These are phyloP conservation scores for Tremella yokohamensis DNA, from an alignment of 768 basidiomycete genomes.

Conservation along the genomic window DNA sequence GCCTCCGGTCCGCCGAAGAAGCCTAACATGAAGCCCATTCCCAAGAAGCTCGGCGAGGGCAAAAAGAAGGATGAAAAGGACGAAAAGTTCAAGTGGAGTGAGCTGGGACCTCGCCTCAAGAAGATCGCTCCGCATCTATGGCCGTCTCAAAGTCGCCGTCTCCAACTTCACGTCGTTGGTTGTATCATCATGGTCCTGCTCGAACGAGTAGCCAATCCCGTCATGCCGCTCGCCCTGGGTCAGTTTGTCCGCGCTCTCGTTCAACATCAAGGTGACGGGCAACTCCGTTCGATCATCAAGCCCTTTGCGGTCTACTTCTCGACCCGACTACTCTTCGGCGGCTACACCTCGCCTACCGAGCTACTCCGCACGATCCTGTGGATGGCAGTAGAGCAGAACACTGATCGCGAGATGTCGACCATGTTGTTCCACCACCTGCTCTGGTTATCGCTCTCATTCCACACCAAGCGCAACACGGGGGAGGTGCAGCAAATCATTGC, in stretches of 20 bases:
- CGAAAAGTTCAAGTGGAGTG: slow-evolving; percentile 61
- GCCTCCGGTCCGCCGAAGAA: slow-evolving; percentile 57
- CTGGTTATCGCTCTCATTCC: slow-evolving; percentile 79
- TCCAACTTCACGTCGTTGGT: slow-evolving; percentile 68
- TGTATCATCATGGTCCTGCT: slow-evolving; percentile 69
- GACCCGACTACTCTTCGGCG: slow-evolving; percentile 72
- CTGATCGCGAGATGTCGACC: slow-evolving; percentile 81
- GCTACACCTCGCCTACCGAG: slow-evolving; percentile 61
- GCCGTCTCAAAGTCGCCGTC: slow-evolving; percentile 64
- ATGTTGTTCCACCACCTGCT: slow-evolving; percentile 82
- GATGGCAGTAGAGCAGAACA: slow-evolving; percentile 85
- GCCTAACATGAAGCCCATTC: slow-evolving; percentile 35
- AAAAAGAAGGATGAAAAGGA: slow-evolving; percentile 31
- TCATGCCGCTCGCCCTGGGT: slow-evolving; percentile 69
- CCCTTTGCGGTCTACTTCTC: slow-evolving; percentile 66
- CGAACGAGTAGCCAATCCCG: slow-evolving; percentile 71
- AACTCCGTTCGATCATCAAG: slow-evolving; percentile 58
- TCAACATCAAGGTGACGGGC: slow-evolving; percentile 5
- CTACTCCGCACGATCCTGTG: slow-evolving; percentile 54
- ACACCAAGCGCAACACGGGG: slow-evolving; percentile 76
- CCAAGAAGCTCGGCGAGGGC: slow-evolving; percentile 39
- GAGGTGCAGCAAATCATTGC: slow-evolving; percentile 69
- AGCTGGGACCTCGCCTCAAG: slow-evolving; percentile 64
- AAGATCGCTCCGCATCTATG: slow-evolving; percentile 76
- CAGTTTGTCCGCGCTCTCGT: slow-evolving; percentile 57